Conservation (phyloP, 2,329 filamentous ascomycete species). For the Aspergillus hiratsukae region DNA sequence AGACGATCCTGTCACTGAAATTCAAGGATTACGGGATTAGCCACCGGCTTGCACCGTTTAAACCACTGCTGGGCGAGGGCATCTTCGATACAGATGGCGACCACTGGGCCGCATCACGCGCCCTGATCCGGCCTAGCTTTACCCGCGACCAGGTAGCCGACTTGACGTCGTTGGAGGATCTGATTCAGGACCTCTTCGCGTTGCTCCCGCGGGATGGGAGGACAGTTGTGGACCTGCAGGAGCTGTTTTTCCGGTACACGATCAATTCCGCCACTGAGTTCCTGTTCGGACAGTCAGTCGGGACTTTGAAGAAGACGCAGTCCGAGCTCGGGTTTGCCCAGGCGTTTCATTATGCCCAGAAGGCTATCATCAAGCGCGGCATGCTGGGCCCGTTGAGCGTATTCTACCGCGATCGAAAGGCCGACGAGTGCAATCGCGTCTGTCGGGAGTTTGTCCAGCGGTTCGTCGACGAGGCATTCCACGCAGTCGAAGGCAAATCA, state of each 20-base stretch:
- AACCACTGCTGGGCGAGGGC: constrained; percentile 19
- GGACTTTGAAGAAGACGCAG: constrained; percentile 33
- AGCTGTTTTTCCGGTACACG: constrained; percentile 61
- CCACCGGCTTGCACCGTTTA: constrained; percentile 16
- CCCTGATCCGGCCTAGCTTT: constrained; percentile 7
- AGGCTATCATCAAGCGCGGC: constrained; percentile 22
- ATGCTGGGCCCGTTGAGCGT: constrained; percentile 24
- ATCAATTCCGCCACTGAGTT: constrained; percentile 66
- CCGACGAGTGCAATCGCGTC: constrained; percentile 12
- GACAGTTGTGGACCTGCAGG: constrained; percentile 54
- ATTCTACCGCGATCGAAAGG: constrained; percentile 11
- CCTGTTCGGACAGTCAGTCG: constrained; percentile 57
- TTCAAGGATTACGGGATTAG: constrained; percentile 49
- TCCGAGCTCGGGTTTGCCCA: constrained; percentile 26
- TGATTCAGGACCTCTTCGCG: constrained; percentile 5
- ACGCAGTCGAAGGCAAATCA: constrained; percentile 13
- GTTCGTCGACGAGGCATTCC: constrained; percentile 14
- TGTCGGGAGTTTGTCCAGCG: constrained; percentile 1
- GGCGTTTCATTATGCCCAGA: constrained; percentile 31
- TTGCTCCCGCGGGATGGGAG: constrained; percentile 37
- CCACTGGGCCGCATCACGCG: constrained; percentile 9
- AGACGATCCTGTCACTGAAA: constrained; percentile 50
- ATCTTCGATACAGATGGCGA: constrained; percentile 15
- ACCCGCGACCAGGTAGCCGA: background rate
- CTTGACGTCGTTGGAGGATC: background rate